Base-by-base conservation (phyloP, 352 stramenopile genomes). In the Pilasporangium apinafurcum region DNA sequence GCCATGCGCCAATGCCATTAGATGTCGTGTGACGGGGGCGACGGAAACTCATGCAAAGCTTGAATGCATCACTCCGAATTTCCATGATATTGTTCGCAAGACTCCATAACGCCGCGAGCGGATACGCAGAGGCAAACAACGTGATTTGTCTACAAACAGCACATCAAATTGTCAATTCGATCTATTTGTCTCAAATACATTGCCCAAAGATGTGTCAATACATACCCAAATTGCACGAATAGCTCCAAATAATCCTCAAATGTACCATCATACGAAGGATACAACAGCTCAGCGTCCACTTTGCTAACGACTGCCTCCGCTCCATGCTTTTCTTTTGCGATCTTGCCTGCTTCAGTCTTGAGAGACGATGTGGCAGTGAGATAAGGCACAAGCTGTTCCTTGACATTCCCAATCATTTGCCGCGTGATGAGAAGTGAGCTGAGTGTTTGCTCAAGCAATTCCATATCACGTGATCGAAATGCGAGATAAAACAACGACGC, bases 231-330 rank as follows among this genome's bases (percentile, higher is more conserved):
- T 44, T 95, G 82, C 31, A 95, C 83, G 53, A 95, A 92, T 31
- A 95, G 86, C 56, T 98, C 92, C 59, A 97, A 76, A 59, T 98
- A 98, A 51, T 98, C 90, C 32, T 95, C 86, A 41, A 96, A 96
- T 4, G 85, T 93, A 35, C 79, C 81, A 17, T 93, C 73, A 34
- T 93, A 93, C 1, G 69, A 76, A 9, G 78, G 78, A 38, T 84
- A 85, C n/a, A 91, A 52, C 12, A 89, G 62, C 57, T 93, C 81
- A 1, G 76, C 73, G 25, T 89, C 78, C 16, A 88, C 58, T 53
- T 92, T 88, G 50, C 57, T 69, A 21, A 92, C 59, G 37, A 78
- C 54, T 7, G 71, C 54, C 12, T 78, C 45, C 7, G 48, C 68
- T 17, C 60, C 67, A 20, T 83, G 43, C 16, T 64, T 62, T 51